phyloP scores from a whole-genome alignment of 495 filamentous ascomycete species.

The Lichenothelia convexa region DNA sequence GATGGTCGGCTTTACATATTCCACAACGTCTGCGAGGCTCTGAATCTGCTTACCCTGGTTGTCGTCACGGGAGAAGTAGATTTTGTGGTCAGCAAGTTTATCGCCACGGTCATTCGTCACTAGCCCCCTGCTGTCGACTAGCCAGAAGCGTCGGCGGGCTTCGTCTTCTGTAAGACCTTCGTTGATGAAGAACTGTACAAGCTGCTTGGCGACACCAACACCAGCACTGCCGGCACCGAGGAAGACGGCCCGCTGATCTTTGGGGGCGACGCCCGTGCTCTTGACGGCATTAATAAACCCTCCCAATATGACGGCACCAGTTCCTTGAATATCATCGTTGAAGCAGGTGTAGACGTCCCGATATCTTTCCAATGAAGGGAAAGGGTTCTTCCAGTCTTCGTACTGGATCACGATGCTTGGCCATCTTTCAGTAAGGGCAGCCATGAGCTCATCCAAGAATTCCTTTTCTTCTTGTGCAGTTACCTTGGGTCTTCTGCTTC shows the following conservation, averaged over 20 bases:
- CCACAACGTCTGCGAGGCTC: constrained; percentile 78
- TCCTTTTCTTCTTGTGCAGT: constrained; percentile 66
- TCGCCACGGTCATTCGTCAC: constrained; percentile 89
- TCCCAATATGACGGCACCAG: constrained; percentile 82
- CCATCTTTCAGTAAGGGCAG: constrained; percentile 70
- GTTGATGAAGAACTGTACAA: constrained; percentile 86
- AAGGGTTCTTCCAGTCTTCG: constrained; percentile 97
- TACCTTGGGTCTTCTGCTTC: constrained; percentile 66
- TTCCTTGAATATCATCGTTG: constrained; percentile 98
- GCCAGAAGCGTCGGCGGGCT: constrained; percentile 82
- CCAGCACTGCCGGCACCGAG: constrained; percentile 90
- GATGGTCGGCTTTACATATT: constrained; percentile 84
- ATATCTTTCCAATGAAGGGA: constrained; percentile 82
- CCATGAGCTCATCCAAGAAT: constrained; percentile 96
- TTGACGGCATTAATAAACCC: constrained; percentile 93
- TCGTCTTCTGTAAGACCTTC: constrained; percentile 85
- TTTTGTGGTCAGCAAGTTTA: constrained; percentile 87
- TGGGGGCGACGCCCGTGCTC: constrained; percentile 64
- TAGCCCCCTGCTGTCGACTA: constrained; percentile 86
- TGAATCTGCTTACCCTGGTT: constrained; percentile 84
- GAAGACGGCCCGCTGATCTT: constrained; percentile 89
- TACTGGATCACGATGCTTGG: constrained; percentile 93
- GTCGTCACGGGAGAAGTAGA: constrained; percentile 86
- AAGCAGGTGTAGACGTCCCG: constrained; percentile 79
- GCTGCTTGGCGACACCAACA: constrained; percentile 91